Percentiles rank a stretch among this genome's conserved stretches.
Conservation (phyloP, 2,329 filamentous ascomycete genomes). For the Alternaria ventricosa region DNA sequence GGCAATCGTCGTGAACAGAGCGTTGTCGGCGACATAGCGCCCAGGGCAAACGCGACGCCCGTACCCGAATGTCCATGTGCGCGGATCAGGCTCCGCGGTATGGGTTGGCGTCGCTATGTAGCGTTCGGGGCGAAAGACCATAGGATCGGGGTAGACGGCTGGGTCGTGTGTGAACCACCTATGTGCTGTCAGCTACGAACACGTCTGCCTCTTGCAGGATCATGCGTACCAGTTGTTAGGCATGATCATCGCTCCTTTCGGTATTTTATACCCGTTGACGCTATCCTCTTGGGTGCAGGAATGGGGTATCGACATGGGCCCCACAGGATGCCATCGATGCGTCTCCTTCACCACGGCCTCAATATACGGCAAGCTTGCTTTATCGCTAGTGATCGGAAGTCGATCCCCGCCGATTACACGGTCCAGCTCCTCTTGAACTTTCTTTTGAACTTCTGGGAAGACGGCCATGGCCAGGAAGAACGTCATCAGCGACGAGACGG, state of each 20-base stretch:
- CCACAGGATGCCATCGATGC: constrained; percentile 51
- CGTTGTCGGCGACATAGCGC: constrained; percentile 50
- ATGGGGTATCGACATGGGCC: constrained; percentile 44
- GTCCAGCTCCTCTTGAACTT: constrained; percentile 58
- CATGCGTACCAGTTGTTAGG: constrained; percentile 49
- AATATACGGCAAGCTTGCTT: constrained; percentile 50
- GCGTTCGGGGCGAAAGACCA: constrained; percentile 55
- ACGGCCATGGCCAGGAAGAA: constrained; percentile 62
- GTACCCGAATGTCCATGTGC: constrained; percentile 48
- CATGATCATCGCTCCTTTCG: constrained; percentile 49
- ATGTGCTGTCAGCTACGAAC: not conserved
- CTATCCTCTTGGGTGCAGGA: constrained; percentile 43
- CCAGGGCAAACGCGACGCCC: constrained; percentile 55
- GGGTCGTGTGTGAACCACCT: constrained; percentile 54
- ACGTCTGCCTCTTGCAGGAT: too few species aligned
- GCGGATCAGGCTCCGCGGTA: constrained; percentile 50
- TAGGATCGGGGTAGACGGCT: constrained; percentile 45
- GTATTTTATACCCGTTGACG: constrained; percentile 51
- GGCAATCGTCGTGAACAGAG: constrained; percentile 52
- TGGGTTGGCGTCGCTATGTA: constrained; percentile 45
- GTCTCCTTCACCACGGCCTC: constrained; percentile 50
- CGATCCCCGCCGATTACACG: constrained; percentile 55
- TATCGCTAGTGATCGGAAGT: constrained; percentile 58
- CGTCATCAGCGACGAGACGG: constrained; percentile 48
- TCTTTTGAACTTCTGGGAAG: constrained; percentile 56